Evolutionary conservation across 768 basidiomycete species (phyloP).

Genomic region (Thelephora aurantiotincta): DNA sequence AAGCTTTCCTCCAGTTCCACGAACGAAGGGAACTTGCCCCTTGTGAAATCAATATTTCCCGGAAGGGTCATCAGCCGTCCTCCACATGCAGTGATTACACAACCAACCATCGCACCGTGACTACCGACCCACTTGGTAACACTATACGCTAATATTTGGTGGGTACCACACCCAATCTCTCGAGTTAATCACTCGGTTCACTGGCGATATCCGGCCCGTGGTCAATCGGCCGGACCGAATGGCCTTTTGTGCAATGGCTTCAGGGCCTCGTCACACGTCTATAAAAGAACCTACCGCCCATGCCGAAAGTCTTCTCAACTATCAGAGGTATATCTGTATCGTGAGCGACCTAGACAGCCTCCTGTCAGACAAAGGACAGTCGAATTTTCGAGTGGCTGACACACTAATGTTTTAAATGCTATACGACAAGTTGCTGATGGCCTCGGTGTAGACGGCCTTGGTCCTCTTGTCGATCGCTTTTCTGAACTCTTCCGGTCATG

Average conservation of each 20-base stretch:
- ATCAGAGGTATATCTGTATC: slow-evolving; percentile 60
- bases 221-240: slow-evolving; percentile 54
- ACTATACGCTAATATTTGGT: slow-evolving; percentile 36
- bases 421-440: slow-evolving; percentile 70
- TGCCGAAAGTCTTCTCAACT: slow-evolving; percentile 72
- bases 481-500: slow-evolving; percentile 39
- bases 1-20: slow-evolving; percentile 66
- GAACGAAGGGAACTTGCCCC: slow-evolving; percentile 58
- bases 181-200: slow-evolving; percentile 11
- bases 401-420: slow-evolving; percentile 51
- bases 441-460: slow-evolving; percentile 64
- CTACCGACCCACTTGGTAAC: slow-evolving; percentile 82
- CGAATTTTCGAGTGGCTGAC: slow-evolving; percentile 16
- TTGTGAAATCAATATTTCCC: slow-evolving; percentile 65
- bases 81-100: slow-evolving; percentile 1
- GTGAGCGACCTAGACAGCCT: slow-evolving; percentile 42
- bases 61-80: not conserved
- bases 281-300: slow-evolving; percentile 28
- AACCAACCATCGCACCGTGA: slow-evolving; percentile 56
- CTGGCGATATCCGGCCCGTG: slow-evolving; percentile 68
- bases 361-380: not conserved
- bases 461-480: slow-evolving; percentile 67
- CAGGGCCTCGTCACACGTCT: not conserved
- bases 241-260: slow-evolving; percentile 17
- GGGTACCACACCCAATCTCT: not conserved